These are phyloP conservation scores for Chloris gayana DNA, from an alignment of 176 grass and related monocot species.

Conservation along the genomic window DNA sequence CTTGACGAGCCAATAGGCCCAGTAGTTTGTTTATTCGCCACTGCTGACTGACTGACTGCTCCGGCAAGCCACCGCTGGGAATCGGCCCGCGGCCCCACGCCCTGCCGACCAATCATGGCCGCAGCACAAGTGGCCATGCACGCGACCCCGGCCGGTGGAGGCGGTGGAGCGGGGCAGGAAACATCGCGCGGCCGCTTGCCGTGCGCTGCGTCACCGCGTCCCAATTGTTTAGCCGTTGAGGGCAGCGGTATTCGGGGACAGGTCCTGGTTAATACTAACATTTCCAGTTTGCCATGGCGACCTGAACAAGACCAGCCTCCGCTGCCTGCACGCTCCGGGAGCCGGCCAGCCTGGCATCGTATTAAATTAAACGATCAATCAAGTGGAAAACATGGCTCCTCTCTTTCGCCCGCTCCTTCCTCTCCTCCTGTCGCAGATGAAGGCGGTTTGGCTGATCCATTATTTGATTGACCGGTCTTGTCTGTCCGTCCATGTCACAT, in stretches of 20 bases:
- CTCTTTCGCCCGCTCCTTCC: not conserved
- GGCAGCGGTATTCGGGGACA: not conserved
- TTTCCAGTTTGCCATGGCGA: not conserved
- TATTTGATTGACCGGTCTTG: not conserved
- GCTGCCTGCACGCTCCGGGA: not conserved
- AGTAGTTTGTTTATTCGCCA: not conserved
- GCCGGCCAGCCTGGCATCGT: not conserved
- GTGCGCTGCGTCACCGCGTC: not conserved
- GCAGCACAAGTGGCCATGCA: not conserved
- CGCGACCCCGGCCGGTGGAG: not conserved
- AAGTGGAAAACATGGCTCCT: not conserved
- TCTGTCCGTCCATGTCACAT: not conserved
- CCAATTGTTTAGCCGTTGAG: not conserved
- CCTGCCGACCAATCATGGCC: slow-evolving; percentile 16
- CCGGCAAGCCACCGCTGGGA: not conserved
- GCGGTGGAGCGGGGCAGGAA: not conserved
- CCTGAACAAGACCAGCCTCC: not conserved
- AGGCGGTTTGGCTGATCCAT: not conserved
- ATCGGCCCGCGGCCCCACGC: not conserved
- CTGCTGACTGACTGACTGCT: too few species aligned
- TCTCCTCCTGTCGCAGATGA: not conserved
- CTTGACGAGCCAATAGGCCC: not conserved
- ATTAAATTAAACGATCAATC: not conserved
- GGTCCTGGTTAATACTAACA: not conserved
- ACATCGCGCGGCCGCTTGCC: not conserved